Base-by-base conservation (phyloP, 352 stramenopile species). In the Blastocystis sp. region DNA sequence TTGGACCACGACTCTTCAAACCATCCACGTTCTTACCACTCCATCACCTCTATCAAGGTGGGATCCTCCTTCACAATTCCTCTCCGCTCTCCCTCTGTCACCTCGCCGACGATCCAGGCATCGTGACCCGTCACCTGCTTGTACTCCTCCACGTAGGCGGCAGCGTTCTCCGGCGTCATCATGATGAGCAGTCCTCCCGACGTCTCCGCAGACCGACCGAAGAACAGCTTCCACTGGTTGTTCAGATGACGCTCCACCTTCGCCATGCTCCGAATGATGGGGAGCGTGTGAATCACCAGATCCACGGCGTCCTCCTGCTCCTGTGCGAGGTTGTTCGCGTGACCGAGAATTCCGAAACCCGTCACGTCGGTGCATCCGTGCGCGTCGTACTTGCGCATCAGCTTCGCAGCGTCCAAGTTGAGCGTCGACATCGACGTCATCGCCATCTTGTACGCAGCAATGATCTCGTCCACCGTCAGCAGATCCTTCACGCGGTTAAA, bases 311-410 rank as follows among this genome's bases (percentile, higher is more conserved):
- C 88, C 9, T 88, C 88, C 89, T 97, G 94, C 75, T 94, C 96
- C 87, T 96, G 92, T 77, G 93, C 92, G 75, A 97, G 90, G 89
- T 97, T 97, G 73, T 92, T 90, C 32, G 93, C 92, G 89, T 97
- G 94, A 44, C 93, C 93, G 24, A 97, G 88, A 48, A 97, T 91
- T 27, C 94, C 94, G 89, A 97, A 97, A 79, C 94, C 94, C 76
- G 94, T 97, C 48, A 97, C 93, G 88, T 97, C 94, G 27, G 94
- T 97, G n/a, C 91, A 93, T 38, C 93, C 95, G 88, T 94, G 90
- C 4, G 94, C 93, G 29, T 91, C 88, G 71, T 97, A 91, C 89
- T 96, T 96, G 72, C 94, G 88, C 93, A 97, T 97, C 69, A 97
- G 88, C 24, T 90, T 89, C 14, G 92, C 93, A 18, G 90, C 94